A percentile compares a stretch with the other conserved stretches of the same genome.
Conservation (phyloP, 306 rosid species). For the Mimosa pudica region DNA sequence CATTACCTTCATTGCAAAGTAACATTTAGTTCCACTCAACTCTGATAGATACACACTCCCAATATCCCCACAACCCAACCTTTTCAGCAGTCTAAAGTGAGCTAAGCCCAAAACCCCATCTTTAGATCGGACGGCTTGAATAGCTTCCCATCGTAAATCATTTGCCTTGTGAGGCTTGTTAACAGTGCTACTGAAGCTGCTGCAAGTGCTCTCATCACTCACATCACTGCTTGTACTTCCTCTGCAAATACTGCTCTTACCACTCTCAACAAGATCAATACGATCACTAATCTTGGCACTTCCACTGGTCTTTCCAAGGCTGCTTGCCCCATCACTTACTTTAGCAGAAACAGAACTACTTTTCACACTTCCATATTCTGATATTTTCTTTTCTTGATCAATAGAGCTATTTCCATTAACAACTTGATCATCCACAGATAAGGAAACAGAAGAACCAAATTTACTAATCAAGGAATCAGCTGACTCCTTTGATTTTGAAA, state of each 20-base stretch:
- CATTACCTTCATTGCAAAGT: conserved; percentile 99
- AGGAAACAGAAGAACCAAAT: conserved; percentile 52
- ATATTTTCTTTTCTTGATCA: conserved; percentile 79
- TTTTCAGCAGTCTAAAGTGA: conserved; percentile 88
- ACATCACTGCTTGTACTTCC: conserved; percentile 98
- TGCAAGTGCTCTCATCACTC: conserved; percentile 95
- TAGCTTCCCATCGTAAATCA: conserved; percentile 99
- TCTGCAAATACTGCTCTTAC: conserved; percentile 93
- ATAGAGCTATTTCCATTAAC: conserved; percentile 55
- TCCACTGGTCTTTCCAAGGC: conserved; percentile 89
- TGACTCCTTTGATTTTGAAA: conserved; percentile 47
- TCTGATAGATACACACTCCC: conserved; percentile 98
- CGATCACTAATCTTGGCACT: conserved; percentile 90
- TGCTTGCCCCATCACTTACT: conserved; percentile 86
- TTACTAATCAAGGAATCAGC: conserved; percentile 60
- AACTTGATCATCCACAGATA: conserved; percentile 47
- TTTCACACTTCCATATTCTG: conserved; percentile 81
- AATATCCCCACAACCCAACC: conserved; percentile 98
- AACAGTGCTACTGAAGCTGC: conserved; percentile 89
- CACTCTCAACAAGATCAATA: conserved; percentile 86
- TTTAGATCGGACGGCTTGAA: conserved; percentile 80
- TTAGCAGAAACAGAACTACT: conserved; percentile 80
- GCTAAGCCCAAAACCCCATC: conserved; percentile 83
- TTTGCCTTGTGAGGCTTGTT: conserved; percentile 98
- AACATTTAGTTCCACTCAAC: conserved; percentile 92